Evolutionary conservation across 495 filamentous ascomycete genomes (phyloP).

Genomic region (Annulohypoxylon maeteangense): DNA sequence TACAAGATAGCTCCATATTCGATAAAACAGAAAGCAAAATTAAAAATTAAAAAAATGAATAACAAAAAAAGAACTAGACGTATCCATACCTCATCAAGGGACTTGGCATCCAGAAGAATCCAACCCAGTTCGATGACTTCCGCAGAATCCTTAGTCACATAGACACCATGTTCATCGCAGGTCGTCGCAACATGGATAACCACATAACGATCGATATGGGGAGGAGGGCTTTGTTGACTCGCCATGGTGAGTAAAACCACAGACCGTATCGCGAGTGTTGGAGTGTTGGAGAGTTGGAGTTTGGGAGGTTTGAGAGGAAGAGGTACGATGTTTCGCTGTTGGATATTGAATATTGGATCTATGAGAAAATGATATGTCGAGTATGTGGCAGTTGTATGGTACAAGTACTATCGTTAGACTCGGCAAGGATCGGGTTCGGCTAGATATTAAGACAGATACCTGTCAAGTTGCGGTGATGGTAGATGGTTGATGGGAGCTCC

Average conservation of each 20-base stretch:
- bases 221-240: slow-evolving; percentile 55
- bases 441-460: slow-evolving; percentile 24
- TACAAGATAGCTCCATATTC: background rate
- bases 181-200: slow-evolving; percentile 99
- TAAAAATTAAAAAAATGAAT: too few relatives aligned
- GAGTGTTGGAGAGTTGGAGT: too few relatives aligned
- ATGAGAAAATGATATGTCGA: slow-evolving; percentile 4
- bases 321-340: background rate
- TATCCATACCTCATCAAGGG: slow-evolving; percentile 82
- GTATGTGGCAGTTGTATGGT: slow-evolving; percentile 19
- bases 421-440: slow-evolving; percentile 19
- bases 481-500: background rate
- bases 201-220: slow-evolving; percentile 91
- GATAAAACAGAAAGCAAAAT: background rate
- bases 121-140: slow-evolving; percentile 99
- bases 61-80: background rate
- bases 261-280: background rate
- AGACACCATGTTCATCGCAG: slow-evolving; percentile 98
- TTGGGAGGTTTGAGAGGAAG: background rate
- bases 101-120: slow-evolving; percentile 93
- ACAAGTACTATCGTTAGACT: slow-evolving; percentile 29
- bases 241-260: slow-evolving; percentile 51
- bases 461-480: slow-evolving; percentile 8
- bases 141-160: slow-evolving; percentile 98
- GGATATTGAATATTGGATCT: background rate